phyloP scores from a whole-genome alignment of 176 grass and related monocot species.

The Carex littledalei region DNA sequence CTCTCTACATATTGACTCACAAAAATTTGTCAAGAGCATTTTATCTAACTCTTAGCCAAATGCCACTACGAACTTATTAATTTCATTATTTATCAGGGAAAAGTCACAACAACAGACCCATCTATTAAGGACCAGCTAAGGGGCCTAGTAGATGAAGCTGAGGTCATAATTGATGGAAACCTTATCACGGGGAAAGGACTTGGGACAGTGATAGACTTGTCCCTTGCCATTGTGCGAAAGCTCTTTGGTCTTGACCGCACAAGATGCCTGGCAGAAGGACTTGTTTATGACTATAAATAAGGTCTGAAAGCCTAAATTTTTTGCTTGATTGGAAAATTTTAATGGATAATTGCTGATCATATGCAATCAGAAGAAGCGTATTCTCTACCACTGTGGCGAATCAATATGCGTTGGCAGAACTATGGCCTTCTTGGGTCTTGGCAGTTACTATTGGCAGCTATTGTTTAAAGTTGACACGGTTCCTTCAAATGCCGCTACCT shows the following conservation, averaged over 20 bases:
- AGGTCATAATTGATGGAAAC: conserved; percentile 77
- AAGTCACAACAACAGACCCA: conserved; percentile 56
- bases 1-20: neutral
- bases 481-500: neutral
- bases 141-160: conserved; percentile 44
- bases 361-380: neutral
- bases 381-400: neutral
- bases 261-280: conserved; percentile 73
- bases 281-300: conserved; percentile 82
- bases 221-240: conserved; percentile 63
- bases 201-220: conserved; percentile 54
- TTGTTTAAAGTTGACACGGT: conserved; percentile 10
- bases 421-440: neutral
- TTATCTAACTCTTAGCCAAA: neutral
- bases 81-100: conserved; percentile 35
- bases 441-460: neutral
- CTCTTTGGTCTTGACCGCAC: conserved; percentile 64
- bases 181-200: conserved; percentile 76
- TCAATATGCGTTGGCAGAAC: neutral
- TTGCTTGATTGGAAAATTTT: neutral
- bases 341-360: neutral
- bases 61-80: neutral
- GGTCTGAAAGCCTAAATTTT: conserved; percentile 22
- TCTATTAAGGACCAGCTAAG: conserved; percentile 36
- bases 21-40: neutral